Evolutionary conservation across 2,329 filamentous ascomycete species (phyloP).

Genomic region (Dryadomyces quercus-mongolicae): DNA sequence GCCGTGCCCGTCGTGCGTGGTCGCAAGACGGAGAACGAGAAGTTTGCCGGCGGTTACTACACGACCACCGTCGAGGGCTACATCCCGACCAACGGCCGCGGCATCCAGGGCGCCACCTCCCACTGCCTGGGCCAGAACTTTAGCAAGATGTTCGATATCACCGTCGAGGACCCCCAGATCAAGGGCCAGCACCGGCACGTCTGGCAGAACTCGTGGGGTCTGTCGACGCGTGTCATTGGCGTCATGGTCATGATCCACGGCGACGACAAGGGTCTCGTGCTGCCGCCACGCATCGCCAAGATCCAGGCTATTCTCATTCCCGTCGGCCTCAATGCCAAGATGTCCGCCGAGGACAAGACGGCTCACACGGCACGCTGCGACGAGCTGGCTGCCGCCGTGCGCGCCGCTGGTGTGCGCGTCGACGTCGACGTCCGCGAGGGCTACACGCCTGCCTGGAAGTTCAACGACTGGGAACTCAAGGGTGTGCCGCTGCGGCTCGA

Average conservation of each 20-base stretch:
- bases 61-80: conserved; percentile 96
- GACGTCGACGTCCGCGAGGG: conserved; percentile 79
- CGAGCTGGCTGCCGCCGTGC: conserved; percentile 55
- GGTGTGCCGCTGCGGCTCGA: conserved; percentile 90
- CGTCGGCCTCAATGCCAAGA: conserved; percentile 86
- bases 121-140: conserved; percentile 97
- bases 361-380: conserved; percentile 67
- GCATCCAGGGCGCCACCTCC: conserved; percentile 92
- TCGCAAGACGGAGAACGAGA: conserved; percentile 92
- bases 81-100: conserved; percentile 87
- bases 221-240: conserved; percentile 93
- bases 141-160: conserved; percentile 96
- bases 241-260: conserved; percentile 99
- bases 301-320: conserved; percentile 80
- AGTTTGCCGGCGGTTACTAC: conserved; percentile 93
- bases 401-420: conserved; percentile 61
- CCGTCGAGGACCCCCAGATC: conserved; percentile 79
- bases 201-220: conserved; percentile 98
- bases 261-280: conserved; percentile 88
- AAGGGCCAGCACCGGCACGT: conserved; percentile 73
- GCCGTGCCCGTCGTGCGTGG: conserved; percentile 92
- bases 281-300: conserved; percentile 83
- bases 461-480: conserved; percentile 97
- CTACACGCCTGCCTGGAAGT: conserved; percentile 94
- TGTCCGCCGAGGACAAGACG: conserved; percentile 63